phyloP scores from a whole-genome alignment of 441 rosid genomes.

The Melastoma candidum region DNA sequence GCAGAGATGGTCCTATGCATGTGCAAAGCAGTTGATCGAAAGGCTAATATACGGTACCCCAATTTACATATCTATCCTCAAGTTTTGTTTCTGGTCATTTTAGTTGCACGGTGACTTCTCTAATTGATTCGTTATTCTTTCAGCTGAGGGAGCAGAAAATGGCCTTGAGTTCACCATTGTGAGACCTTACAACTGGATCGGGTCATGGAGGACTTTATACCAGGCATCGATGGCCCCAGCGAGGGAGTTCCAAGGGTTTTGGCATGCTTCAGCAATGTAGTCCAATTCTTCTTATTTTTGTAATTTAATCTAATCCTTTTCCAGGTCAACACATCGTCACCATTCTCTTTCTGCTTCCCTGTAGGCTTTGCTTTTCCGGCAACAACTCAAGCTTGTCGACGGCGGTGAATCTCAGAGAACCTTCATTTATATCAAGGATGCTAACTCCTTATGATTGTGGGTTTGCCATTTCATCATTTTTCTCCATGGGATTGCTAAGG shows the following conservation, averaged over 20 bases:
- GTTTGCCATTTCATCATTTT: not conserved
- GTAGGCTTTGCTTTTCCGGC: conserved; percentile 67
- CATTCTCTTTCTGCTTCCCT: not conserved
- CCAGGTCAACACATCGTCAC: not conserved
- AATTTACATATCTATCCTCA: conserved; percentile 5
- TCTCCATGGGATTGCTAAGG: too few relatives aligned
- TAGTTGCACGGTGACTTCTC: conserved; percentile 2
- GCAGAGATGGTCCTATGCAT: conserved; percentile 99
- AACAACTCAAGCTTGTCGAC: conserved; percentile 90
- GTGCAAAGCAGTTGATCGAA: conserved; percentile 95
- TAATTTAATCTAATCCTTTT: conserved; percentile 1
- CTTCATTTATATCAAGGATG: conserved; percentile 88
- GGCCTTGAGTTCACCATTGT: conserved; percentile 86
- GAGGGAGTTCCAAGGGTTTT: conserved; percentile 98
- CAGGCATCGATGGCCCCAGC: conserved; percentile 96
- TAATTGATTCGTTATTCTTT: conserved; percentile 6
- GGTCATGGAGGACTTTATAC: conserved; percentile 99
- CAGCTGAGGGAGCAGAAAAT: conserved; percentile 99
- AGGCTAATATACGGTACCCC: conserved; percentile 76
- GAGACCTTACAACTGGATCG: conserved; percentile 99
- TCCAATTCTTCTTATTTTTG: conserved; percentile 4
- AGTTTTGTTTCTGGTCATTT: not conserved
- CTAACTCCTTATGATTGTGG: conserved; percentile 81
- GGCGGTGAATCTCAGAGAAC: conserved; percentile 96
- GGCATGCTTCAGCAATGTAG: conserved; percentile 97